phyloP scores from a whole-genome alignment of 192 early-diverging fungal species.

The Irineochytrium annulatum region DNA sequence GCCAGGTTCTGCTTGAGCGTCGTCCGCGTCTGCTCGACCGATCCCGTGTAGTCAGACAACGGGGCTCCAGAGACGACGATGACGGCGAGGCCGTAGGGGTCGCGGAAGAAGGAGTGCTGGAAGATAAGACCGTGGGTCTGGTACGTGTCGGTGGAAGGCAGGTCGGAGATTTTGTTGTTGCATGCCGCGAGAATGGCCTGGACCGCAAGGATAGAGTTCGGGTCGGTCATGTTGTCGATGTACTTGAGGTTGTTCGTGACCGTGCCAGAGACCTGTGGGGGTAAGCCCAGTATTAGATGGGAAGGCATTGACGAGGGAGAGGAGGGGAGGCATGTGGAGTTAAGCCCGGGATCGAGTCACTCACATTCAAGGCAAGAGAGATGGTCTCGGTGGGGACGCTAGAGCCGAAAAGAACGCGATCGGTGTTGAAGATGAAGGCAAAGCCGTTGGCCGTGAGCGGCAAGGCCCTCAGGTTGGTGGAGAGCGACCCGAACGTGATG shows the following conservation, averaged over 20 bases:
- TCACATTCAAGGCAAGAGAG: neutral
- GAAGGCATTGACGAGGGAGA: neutral
- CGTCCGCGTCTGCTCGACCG: neutral
- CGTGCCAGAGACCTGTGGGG: neutral
- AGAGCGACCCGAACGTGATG: neutral
- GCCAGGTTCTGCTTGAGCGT: neutral
- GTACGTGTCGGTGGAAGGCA: too few species aligned
- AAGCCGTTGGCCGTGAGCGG: neutral
- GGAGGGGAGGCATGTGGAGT: too few species aligned
- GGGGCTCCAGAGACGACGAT: neutral
- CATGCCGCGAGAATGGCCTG: too few species aligned
- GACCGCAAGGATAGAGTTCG: neutral
- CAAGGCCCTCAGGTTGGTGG: neutral
- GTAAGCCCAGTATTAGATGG: too few species aligned
- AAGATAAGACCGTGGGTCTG: too few species aligned
- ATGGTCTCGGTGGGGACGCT: neutral
- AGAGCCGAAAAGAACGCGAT: neutral
- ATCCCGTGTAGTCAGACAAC: neutral
- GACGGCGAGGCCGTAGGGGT: neutral
- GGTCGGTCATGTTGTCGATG: too few species aligned
- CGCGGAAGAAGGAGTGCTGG: too few species aligned
- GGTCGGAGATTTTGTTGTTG: too few species aligned
- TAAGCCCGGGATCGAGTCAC: too few species aligned
- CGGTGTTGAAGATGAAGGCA: slow-evolving; percentile 1
- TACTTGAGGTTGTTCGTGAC: too few species aligned